Percentiles rank a stretch among this genome's conserved stretches.
These are phyloP conservation scores for Globisporangium cylindrosporum DNA, from an alignment of 352 stramenopile genomes.

Conservation along the genomic window DNA sequence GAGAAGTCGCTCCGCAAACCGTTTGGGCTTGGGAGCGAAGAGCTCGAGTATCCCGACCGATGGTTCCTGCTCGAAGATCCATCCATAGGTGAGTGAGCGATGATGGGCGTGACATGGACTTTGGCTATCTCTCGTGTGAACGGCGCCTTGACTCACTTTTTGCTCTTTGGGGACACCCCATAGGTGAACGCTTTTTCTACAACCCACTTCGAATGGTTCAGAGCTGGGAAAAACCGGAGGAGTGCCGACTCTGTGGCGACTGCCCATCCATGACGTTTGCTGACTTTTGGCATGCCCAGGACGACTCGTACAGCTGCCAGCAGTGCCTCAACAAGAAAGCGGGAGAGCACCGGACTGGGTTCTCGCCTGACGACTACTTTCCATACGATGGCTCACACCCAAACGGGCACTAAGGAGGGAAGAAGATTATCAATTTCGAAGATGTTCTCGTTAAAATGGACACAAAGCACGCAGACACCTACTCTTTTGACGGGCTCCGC, in stretches of 20 bases:
- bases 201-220: slow-evolving; percentile 53
- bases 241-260: slow-evolving; percentile 41
- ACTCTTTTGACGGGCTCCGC: neutral
- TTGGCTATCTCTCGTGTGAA: neutral
- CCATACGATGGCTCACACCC: slow-evolving; percentile 51
- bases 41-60: slow-evolving; percentile 53
- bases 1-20: slow-evolving; percentile 44
- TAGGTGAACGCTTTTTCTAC: slow-evolving; percentile 69
- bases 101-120: neutral
- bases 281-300: slow-evolving; percentile 42
- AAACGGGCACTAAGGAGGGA: slow-evolving; percentile 16
- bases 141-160: no score
- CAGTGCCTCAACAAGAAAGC: slow-evolving; percentile 30
- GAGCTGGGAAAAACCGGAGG: slow-evolving; percentile 50
- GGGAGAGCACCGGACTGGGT: slow-evolving; percentile 20
- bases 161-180: neutral
- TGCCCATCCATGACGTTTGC: slow-evolving; percentile 42
- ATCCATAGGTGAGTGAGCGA: slow-evolving; percentile 29
- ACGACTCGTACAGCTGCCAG: slow-evolving; percentile 48
- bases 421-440: neutral
- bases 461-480: slow-evolving; percentile 8
- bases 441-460: slow-evolving; percentile 2
- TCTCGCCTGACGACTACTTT: slow-evolving; percentile 28
- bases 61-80: slow-evolving; percentile 59
- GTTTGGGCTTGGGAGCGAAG: slow-evolving; percentile 44